Conservation (phyloP, 2,329 filamentous ascomycete genomes). For the Aspergillus ibericus region DNA sequence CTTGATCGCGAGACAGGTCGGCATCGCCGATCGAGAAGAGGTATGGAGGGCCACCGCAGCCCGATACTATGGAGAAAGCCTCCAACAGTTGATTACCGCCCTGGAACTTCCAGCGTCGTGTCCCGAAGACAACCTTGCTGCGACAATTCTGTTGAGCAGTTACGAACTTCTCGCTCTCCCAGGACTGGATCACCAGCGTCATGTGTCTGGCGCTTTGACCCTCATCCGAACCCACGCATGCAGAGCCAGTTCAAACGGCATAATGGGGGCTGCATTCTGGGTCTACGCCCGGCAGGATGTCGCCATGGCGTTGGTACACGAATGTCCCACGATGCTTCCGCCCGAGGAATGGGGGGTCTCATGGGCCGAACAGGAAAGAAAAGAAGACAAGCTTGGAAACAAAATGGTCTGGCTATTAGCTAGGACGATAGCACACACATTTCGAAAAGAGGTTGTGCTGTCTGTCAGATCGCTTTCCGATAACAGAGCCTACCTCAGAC, state of each 20-base stretch:
- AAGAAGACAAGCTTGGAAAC: not conserved
- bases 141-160: constrained; percentile 1
- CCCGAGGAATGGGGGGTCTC: not conserved
- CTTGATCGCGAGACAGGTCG: not conserved
- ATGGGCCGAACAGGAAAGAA: not conserved
- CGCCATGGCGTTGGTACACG: constrained; percentile 2
- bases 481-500: not conserved
- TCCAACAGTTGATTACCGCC: not conserved
- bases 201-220: not conserved
- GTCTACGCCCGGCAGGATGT: constrained; percentile 3
- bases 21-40: not conserved
- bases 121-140: not conserved
- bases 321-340: not conserved
- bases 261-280: not conserved
- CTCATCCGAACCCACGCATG: not conserved
- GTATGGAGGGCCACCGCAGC: not conserved
- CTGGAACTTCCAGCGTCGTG: not conserved
- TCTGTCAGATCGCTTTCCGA: not conserved
- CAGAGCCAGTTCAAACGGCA: not conserved
- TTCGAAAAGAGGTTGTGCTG: not conserved
- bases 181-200: not conserved
- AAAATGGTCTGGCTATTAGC: not conserved
- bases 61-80: not conserved
- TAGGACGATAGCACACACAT: not conserved
- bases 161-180: constrained; percentile 2